Base-by-base conservation (phyloP, 768 basidiomycete genomes). In the Auriscalpium microsporum region DNA sequence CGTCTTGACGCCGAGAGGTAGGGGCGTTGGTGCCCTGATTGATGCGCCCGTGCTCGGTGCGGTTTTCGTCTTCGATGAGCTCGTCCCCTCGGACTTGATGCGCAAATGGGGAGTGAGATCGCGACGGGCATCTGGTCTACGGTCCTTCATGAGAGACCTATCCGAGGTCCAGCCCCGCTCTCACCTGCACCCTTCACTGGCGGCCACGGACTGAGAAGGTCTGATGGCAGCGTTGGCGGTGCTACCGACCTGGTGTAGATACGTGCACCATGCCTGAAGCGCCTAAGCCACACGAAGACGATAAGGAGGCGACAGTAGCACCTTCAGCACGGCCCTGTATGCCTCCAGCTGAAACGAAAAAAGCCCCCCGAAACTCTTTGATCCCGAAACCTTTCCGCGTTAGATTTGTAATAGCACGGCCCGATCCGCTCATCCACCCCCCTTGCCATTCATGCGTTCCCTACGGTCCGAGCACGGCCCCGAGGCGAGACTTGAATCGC, bases 331-430 rank as follows among this genome's bases (percentile, higher is more conserved):
- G 76, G 10, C 94, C 94, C 13, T 74, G 71, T 48, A 98, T 72
- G 33, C 95, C 58, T 99, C 94, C 7, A 99, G 70, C 35, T 80
- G 79, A 42, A 42, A 96, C 87, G 64, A 99, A 99, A 0, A 92
- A n/a, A n/a, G n/a, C n/a, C n/a, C 94, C 52, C 96, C 96, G 67
- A 98, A 98, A 99, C 57, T 99, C 96, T 71, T 90, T 92, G 63
- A 96, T 62, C 11, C 84, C 1, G 87, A 78, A 28, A 98, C 84
- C 59, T 82, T 84, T 8, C 95, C 96, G 52, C 79, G 77, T 70
- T 98, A 99, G 35, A 98, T 92, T 76, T 98, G 98, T 81, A 85
- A 98, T 45, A 96, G 68, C 3, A 97, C 73, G 0, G 96, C 94
- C 49, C 77, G 77, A 44, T 94, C 90, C 77, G 77, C 45, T 94